Conservation (phyloP, 306 rosid species). For the Vigna reflexopilosa region DNA sequence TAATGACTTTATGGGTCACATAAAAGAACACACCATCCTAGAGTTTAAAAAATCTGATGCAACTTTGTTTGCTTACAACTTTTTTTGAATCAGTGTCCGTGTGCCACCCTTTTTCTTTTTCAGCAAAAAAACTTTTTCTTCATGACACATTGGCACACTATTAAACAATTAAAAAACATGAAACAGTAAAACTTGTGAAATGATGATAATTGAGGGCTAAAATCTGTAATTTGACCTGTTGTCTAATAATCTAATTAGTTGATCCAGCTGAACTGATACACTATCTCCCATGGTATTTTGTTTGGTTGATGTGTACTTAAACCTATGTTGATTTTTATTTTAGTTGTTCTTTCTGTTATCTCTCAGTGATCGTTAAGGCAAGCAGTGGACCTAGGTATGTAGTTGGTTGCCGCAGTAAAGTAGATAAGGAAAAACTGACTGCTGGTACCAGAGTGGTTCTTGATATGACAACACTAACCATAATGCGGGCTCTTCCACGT, state of each 20-base stretch:
- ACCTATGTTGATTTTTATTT: constrained; percentile 20
- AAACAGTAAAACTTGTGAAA: too few relatives aligned
- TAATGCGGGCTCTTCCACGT: constrained; percentile 97
- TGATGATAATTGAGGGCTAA: too few relatives aligned
- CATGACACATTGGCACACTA: too few relatives aligned
- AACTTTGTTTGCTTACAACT: too few relatives aligned
- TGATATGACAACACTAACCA: constrained; percentile 92
- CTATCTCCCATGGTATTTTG: constrained; percentile 1
- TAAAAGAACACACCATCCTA: too few relatives aligned
- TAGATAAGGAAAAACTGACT: constrained; percentile 84
- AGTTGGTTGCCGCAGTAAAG: constrained; percentile 94
- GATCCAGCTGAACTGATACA: background rate
- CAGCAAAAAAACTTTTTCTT: too few relatives aligned
- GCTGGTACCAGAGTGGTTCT: constrained; percentile 95
- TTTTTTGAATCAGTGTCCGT: too few relatives aligned
- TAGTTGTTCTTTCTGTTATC: constrained; percentile 40
- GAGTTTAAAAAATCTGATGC: too few relatives aligned
- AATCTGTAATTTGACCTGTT: too few relatives aligned
- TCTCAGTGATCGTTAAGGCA: constrained; percentile 91
- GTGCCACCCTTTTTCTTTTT: too few relatives aligned
- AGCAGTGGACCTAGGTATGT: constrained; percentile 96
- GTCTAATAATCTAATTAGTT: background rate
- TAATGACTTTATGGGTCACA: too few relatives aligned
- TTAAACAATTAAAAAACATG: too few relatives aligned
- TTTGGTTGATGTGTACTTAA: constrained; percentile 7